Percentiles rank a stretch among this genome's conserved stretches.
These are phyloP conservation scores for cucumber (Cucumis sativus) DNA, from an alignment of 306 rosid species.

Conservation along the genomic window DNA sequence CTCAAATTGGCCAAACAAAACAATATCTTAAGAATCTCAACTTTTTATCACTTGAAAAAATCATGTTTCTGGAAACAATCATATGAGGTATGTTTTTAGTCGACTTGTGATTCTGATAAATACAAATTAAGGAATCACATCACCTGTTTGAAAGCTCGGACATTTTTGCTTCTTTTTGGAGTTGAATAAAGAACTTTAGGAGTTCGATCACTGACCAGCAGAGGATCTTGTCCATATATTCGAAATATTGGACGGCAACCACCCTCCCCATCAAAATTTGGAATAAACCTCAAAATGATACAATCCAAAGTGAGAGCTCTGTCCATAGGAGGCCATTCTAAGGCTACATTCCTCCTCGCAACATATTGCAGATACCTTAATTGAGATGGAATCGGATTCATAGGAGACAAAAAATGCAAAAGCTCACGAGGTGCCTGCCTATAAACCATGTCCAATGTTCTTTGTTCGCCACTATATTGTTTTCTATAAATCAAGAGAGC, in stretches of 20 bases:
- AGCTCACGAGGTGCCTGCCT: constrained; percentile 78
- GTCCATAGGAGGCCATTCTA: constrained; percentile 92
- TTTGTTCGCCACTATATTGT: constrained; percentile 66
- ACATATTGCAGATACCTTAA: constrained; percentile 77
- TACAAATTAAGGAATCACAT: constrained; percentile 7
- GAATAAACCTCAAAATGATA: constrained; percentile 62
- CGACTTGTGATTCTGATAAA: background rate
- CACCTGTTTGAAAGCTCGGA: constrained; percentile 75
- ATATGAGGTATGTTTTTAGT: background rate
- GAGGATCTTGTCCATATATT: constrained; percentile 75
- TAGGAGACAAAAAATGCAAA: constrained; percentile 53
- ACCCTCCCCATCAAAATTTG: constrained; percentile 57
- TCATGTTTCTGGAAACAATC: background rate
- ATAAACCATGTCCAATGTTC: constrained; percentile 84
- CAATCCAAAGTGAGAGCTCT: constrained; percentile 84
- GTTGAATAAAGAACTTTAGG: constrained; percentile 58
- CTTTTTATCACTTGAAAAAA: background rate
- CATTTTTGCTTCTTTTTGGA: constrained; percentile 40
- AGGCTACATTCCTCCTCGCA: constrained; percentile 72
- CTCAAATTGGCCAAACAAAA: background rate
- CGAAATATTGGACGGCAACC: constrained; percentile 79
- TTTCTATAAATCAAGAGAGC: constrained; percentile 69
- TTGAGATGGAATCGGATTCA: constrained; percentile 86
- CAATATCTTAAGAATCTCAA: background rate
- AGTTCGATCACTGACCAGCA: constrained; percentile 35